Percentiles rank a stretch among this genome's conserved stretches.
These are phyloP conservation scores for Pythium rishiriense DNA, from an alignment of 352 stramenopile species.

Conservation along the genomic window DNA sequence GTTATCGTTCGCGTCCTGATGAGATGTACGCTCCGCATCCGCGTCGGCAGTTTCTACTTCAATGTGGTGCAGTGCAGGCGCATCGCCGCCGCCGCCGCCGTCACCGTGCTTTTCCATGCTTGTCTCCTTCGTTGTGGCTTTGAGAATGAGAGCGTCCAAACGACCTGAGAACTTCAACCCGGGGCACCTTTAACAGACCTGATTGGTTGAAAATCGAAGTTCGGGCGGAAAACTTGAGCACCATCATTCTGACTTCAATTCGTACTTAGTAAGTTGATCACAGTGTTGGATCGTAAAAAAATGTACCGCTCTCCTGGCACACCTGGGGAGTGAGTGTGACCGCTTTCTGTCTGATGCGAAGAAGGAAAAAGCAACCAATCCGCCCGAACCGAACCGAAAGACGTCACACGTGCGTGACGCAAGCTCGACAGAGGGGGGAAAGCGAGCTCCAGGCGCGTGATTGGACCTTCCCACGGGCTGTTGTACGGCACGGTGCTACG, in stretches of 20 bases:
- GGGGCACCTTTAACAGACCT: not conserved
- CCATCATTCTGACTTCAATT: slow-evolving; percentile 14
- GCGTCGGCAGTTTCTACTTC: not conserved
- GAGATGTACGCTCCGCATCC: not conserved
- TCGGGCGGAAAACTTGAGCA: slow-evolving; percentile 9
- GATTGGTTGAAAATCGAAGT: slow-evolving; percentile 24
- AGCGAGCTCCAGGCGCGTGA: no score
- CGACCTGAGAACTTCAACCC: slow-evolving; percentile 25
- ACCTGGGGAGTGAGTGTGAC: not conserved
- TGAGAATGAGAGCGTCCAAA: not conserved
- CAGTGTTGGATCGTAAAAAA: not conserved
- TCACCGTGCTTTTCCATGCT: slow-evolving; percentile 4
- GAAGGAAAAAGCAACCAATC: slow-evolving; percentile 2
- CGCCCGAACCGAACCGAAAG: not conserved
- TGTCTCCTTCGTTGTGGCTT: not conserved
- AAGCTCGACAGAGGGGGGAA: not conserved
- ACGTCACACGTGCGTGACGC: not conserved
- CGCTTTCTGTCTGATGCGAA: not conserved
- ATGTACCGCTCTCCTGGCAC: not conserved
- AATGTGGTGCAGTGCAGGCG: slow-evolving; percentile 1
- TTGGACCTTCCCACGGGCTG: not conserved
- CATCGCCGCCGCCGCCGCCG: not conserved
- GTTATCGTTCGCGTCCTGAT: slow-evolving; percentile 31
- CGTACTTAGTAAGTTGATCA: not conserved
- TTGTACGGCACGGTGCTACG: not conserved